Conservation (phyloP, 352 stramenopile genomes). For the Phytophthora crassamura region DNA sequence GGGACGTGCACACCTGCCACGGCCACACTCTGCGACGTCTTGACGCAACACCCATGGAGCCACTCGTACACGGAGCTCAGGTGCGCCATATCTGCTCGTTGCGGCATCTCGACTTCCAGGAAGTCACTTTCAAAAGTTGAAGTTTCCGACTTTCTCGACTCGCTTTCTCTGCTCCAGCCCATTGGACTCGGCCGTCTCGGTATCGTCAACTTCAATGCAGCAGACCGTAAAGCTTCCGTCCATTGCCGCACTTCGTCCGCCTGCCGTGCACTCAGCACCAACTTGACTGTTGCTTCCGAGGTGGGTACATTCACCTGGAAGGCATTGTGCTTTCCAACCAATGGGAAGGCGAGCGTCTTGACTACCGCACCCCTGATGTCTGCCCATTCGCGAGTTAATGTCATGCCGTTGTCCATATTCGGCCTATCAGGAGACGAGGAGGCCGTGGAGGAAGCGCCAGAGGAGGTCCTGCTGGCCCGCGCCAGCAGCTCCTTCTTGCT, state of each 20-base stretch:
- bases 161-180: slow-evolving; percentile 20
- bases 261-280: slow-evolving; percentile 60
- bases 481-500: slow-evolving; percentile 21
- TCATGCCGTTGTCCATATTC: slow-evolving; percentile 48
- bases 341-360: slow-evolving; percentile 59
- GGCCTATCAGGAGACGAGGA: slow-evolving; percentile 14
- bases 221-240: slow-evolving; percentile 42
- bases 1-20: slow-evolving; percentile 41
- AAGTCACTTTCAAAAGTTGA: slow-evolving; percentile 34
- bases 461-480: slow-evolving; percentile 15
- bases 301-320: slow-evolving; percentile 41
- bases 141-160: background rate
- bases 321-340: slow-evolving; percentile 51
- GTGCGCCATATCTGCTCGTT: slow-evolving; percentile 47
- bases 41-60: slow-evolving; percentile 58
- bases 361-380: slow-evolving; percentile 40
- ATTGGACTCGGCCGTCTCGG: slow-evolving; percentile 16
- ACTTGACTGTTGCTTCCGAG: slow-evolving; percentile 8
- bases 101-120: slow-evolving; percentile 37
- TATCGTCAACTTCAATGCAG: slow-evolving; percentile 24
- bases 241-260: slow-evolving; percentile 55
- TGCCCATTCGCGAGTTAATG: slow-evolving; percentile 48
- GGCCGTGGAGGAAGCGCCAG: slow-evolving; percentile 17
- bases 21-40: slow-evolving; percentile 50
- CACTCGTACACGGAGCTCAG: slow-evolving; percentile 61